phyloP scores from a whole-genome alignment of 441 rosid species.

The Populus hybrid region DNA sequence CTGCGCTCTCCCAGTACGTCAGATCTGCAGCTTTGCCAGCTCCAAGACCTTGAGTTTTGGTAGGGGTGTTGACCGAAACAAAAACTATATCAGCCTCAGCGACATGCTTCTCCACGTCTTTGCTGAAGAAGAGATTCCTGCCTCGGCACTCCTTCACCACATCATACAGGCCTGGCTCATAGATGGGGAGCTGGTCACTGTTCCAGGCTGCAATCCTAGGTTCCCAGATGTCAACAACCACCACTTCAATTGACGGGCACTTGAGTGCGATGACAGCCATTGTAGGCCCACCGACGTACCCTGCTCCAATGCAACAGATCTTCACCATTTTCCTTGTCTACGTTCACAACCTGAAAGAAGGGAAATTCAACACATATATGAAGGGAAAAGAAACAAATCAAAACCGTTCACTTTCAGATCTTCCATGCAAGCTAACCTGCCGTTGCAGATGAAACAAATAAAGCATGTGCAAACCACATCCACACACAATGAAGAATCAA shows the following conservation, averaged over 20 bases:
- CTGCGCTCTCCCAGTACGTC: constrained; percentile 98
- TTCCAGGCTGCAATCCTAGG: constrained; percentile 79
- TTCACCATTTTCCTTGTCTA: constrained; percentile 69
- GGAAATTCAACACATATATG: background rate
- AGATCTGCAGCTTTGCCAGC: constrained; percentile 97
- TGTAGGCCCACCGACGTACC: constrained; percentile 92
- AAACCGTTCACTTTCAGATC: background rate
- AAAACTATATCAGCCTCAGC: constrained; percentile 82
- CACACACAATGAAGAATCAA: background rate
- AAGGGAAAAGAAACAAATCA: background rate
- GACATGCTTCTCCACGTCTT: constrained; percentile 80
- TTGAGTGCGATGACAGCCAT: constrained; percentile 92
- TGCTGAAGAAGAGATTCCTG: constrained; percentile 80
- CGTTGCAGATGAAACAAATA: background rate
- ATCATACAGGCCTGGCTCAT: constrained; percentile 91
- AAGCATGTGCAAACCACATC: background rate
- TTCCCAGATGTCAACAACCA: constrained; percentile 76
- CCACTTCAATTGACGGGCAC: constrained; percentile 82
- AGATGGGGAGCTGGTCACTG: constrained; percentile 82
- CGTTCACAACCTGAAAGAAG: constrained; percentile 22
- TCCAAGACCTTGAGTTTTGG: constrained; percentile 90
- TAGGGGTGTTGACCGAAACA: constrained; percentile 93
- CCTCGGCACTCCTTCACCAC: constrained; percentile 84
- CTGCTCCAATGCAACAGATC: constrained; percentile 95
- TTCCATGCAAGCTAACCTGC: background rate